These are phyloP conservation scores for Coprinopsis strossmayeri DNA, from an alignment of 768 basidiomycete genomes.

Conservation along the genomic window DNA sequence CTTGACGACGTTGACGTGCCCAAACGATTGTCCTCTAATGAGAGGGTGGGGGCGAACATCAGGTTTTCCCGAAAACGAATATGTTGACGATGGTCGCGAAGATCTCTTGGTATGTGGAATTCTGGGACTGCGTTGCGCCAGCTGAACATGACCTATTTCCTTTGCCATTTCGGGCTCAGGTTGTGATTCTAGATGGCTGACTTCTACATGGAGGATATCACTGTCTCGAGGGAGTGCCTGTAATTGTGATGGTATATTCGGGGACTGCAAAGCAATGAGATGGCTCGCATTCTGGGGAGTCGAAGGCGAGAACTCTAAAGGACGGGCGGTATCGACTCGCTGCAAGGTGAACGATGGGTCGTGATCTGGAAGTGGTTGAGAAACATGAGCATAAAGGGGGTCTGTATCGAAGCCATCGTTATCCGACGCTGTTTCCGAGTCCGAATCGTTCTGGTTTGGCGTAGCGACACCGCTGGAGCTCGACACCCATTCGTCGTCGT, in stretches of 20 bases:
- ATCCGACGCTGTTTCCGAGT: conserved; percentile 35
- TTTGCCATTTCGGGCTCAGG: conserved; percentile 7
- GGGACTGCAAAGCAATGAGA: not conserved
- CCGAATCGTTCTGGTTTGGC: conserved; percentile 45
- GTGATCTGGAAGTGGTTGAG: too few relatives aligned
- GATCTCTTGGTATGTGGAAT: conserved; percentile 25
- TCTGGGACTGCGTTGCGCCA: conserved; percentile 23
- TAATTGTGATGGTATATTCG: not conserved
- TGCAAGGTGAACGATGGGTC: too few relatives aligned
- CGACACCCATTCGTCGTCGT: conserved; percentile 71
- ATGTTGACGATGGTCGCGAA: conserved; percentile 57
- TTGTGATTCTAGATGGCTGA: conserved; percentile 6
- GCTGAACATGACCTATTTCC: conserved; percentile 16
- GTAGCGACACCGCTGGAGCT: conserved; percentile 73
- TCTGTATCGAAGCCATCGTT: conserved; percentile 20
- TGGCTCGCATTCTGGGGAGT: not conserved
- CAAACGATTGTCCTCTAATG: conserved; percentile 67
- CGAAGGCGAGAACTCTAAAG: conserved; percentile 22
- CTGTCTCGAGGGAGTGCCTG: not conserved
- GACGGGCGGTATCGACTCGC: conserved; percentile 31
- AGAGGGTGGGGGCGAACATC: conserved; percentile 63
- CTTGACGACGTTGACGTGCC: conserved; percentile 40
- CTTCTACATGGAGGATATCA: not conserved
- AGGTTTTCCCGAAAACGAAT: conserved; percentile 18
- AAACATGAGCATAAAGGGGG: conserved; percentile 5